Percentiles rank a stretch among this genome's conserved stretches.
Evolutionary conservation across 192 early-diverging fungal species (phyloP).

Genomic region (Spizellomyces punctatus): DNA sequence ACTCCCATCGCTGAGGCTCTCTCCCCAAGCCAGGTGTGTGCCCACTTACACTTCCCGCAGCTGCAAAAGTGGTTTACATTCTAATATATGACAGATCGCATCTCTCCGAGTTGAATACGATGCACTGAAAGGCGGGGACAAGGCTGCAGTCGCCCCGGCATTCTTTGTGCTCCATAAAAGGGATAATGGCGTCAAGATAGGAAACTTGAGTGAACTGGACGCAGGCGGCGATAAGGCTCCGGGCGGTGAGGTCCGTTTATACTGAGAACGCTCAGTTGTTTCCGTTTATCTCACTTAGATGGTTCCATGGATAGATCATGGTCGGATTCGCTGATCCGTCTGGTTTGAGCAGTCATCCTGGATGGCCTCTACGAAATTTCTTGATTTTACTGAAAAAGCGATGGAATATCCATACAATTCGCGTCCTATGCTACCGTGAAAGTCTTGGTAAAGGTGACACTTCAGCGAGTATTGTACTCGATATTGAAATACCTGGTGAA

Average conservation of each 20-base stretch:
- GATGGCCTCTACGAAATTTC: constrained; percentile 93
- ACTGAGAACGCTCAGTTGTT: too few relatives aligned
- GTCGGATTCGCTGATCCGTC: constrained; percentile 91
- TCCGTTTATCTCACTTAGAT: too few relatives aligned
- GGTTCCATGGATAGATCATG: constrained; percentile 8
- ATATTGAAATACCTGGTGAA: constrained; percentile 45
- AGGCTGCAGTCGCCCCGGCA: too few relatives aligned
- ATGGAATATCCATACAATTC: constrained; percentile 53
- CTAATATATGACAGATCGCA: background rate
- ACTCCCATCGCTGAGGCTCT: constrained; percentile 43
- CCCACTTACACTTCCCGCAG: too few relatives aligned
- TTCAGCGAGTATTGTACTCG: constrained; percentile 49
- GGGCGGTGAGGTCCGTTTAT: too few relatives aligned
- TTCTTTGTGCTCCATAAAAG: too few relatives aligned
- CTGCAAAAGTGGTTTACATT: too few relatives aligned
- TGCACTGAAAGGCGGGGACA: background rate
- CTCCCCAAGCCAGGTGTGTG: constrained; percentile 12
- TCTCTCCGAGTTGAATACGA: constrained; percentile 4
- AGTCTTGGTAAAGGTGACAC: constrained; percentile 41
- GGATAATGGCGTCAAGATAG: too few relatives aligned
- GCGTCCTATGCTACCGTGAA: constrained; percentile 71
- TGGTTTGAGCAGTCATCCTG: constrained; percentile 69
- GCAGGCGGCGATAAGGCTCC: too few relatives aligned
- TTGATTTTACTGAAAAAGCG: constrained; percentile 63
- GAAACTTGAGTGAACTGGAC: too few relatives aligned